Conservation (phyloP, 768 basidiomycete genomes). For the Pisolithus sp. region DNA sequence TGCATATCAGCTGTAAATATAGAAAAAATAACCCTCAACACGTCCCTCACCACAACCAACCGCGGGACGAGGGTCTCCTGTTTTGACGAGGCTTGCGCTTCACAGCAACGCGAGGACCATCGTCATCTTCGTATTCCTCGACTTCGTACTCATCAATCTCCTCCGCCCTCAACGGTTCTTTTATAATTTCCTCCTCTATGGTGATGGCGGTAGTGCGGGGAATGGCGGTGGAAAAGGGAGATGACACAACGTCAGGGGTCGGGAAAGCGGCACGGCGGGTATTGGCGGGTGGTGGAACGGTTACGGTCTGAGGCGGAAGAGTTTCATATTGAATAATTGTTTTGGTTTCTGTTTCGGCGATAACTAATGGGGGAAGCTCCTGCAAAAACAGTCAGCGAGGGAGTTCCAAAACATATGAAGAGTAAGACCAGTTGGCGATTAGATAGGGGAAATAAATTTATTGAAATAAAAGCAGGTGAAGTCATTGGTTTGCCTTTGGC, state of each 20-base stretch:
- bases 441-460: constrained; percentile 13
- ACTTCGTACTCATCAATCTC: constrained; percentile 33
- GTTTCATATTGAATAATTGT: constrained; percentile 48
- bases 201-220: constrained; percentile 73
- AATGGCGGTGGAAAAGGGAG: constrained; percentile 52
- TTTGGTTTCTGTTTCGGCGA: constrained; percentile 56
- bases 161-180: constrained; percentile 28
- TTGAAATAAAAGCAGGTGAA: constrained; percentile 21
- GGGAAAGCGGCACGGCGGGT: constrained; percentile 72
- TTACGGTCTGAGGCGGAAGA: constrained; percentile 55
- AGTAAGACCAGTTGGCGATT: constrained; percentile 34
- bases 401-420: constrained; percentile 21
- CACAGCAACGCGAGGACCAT: constrained; percentile 33
- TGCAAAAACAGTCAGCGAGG: constrained; percentile 33
- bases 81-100: constrained; percentile 38
- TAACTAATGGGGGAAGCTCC: constrained; percentile 36
- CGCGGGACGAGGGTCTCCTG: constrained; percentile 37
- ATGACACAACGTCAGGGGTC: constrained; percentile 55
- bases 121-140: constrained; percentile 39
- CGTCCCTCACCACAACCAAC: constrained; percentile 53
- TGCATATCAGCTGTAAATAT: constrained; percentile 16
- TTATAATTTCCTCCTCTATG: constrained; percentile 49
- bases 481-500: constrained; percentile 23
- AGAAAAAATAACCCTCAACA: constrained; percentile 31
- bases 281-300: constrained; percentile 70